phyloP scores from a whole-genome alignment of 2,329 filamentous ascomycete genomes.

The Colletotrichum simmondsii region DNA sequence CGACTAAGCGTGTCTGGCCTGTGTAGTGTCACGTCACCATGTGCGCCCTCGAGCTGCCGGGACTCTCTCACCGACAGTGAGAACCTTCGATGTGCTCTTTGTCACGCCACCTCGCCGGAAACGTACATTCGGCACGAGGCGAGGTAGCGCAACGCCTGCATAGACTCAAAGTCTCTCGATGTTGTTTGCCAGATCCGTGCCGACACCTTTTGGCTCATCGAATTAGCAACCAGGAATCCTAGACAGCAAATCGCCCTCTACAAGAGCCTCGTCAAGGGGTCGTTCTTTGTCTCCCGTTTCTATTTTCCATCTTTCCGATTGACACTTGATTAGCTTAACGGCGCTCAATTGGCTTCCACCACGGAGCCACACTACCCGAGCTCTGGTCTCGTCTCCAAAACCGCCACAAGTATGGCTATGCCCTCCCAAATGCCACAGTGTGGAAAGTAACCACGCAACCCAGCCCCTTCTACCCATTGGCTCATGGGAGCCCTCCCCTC shows the following conservation, averaged over 20 bases:
- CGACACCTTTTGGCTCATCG: background rate
- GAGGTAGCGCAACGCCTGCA: background rate
- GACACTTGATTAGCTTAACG: background rate
- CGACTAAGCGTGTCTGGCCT: background rate
- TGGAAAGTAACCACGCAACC: too few relatives aligned
- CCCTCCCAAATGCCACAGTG: background rate
- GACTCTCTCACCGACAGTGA: background rate
- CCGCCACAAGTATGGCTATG: slow-evolving; percentile 10
- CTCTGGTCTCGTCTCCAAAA: background rate
- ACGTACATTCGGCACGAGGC: background rate
- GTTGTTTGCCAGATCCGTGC: background rate
- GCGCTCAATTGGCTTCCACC: background rate
- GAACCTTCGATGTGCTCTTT: background rate
- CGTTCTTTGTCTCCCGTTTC: background rate
- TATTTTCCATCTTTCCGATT: background rate
- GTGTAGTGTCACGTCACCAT: background rate
- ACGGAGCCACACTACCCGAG: background rate
- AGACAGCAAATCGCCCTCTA: background rate
- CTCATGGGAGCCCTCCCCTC: background rate
- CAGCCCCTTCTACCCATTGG: background rate
- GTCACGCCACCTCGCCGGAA: background rate
- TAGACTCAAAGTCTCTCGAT: background rate
- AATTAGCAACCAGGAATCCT: background rate
- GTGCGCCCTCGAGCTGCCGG: background rate
- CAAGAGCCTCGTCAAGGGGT: background rate